phyloP scores from a whole-genome alignment of 2,329 filamentous ascomycete species.

The Basipetospora sp. region DNA sequence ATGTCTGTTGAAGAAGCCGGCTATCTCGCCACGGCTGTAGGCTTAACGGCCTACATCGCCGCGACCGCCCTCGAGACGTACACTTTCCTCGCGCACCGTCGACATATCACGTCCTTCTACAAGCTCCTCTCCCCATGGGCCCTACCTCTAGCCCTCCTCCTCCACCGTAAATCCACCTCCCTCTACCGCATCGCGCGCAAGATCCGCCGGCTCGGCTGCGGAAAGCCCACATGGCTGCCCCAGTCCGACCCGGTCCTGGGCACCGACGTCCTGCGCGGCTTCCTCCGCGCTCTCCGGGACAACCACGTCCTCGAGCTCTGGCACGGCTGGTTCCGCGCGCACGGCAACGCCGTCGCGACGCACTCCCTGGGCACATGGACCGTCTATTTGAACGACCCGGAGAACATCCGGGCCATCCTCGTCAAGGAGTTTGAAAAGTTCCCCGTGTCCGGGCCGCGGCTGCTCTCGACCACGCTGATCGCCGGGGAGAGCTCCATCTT shows the following conservation, averaged over 20 bases:
- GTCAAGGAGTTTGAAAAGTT: slow-evolving; percentile 1
- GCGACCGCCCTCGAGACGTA: not conserved
- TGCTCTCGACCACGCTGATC: not conserved
- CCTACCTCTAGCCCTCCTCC: not conserved
- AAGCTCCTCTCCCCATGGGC: not conserved
- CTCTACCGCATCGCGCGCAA: not conserved
- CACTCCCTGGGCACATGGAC: not conserved
- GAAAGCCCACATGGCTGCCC: not conserved
- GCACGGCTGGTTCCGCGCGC: not conserved
- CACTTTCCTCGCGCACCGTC: not conserved
- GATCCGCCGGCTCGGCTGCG: not conserved
- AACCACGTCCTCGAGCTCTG: not conserved
- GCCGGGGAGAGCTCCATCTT: not conserved
- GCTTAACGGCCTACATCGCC: not conserved
- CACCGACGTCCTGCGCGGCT: not conserved
- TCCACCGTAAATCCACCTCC: not conserved
- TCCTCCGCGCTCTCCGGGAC: not conserved
- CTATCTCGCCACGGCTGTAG: not conserved
- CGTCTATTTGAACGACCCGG: not conserved
- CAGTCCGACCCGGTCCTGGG: not conserved
- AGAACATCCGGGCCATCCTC: slow-evolving; percentile 1
- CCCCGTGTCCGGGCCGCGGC: not conserved
- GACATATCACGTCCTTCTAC: not conserved
- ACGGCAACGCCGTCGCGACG: slow-evolving; percentile 1
- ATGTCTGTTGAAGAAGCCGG: not conserved